These are phyloP conservation scores for Lasiosphaeria ovina DNA, from an alignment of 495 filamentous ascomycete species.

Conservation along the genomic window DNA sequence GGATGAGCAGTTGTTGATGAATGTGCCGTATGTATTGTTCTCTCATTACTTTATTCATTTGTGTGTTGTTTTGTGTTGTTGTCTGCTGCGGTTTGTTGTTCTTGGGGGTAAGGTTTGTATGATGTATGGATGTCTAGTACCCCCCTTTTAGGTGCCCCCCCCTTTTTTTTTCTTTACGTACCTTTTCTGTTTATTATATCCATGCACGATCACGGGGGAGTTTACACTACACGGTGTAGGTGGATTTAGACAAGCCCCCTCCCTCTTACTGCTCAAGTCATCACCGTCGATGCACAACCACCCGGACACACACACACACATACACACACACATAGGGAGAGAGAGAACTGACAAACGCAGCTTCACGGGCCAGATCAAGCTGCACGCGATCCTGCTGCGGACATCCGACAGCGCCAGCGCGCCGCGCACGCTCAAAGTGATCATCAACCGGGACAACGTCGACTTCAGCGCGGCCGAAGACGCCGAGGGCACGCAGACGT, in stretches of 20 bases:
- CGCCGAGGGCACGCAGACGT: slow-evolving; percentile 65
- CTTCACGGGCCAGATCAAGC: slow-evolving; percentile 89
- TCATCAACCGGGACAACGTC: slow-evolving; percentile 78
- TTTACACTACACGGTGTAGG: no score
- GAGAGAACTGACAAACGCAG: slow-evolving; percentile 40
- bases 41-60: slow-evolving; percentile 8
- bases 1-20: slow-evolving; percentile 91
- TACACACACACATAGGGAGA: no score
- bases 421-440: slow-evolving; percentile 80
- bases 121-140: no score
- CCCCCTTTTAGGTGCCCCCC: no score
- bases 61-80: slow-evolving; percentile 1
- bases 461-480: slow-evolving; percentile 79
- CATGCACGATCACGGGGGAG: no score
- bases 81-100: slow-evolving; percentile 20
- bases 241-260: no score
- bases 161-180: slow-evolving; percentile 9
- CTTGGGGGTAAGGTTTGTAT: background rate
- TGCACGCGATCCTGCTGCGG: slow-evolving; percentile 83
- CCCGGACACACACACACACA: no score
- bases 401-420: slow-evolving; percentile 66
- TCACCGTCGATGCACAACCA: no score
- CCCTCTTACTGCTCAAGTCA: no score
- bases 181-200: background rate
- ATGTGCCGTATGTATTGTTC: slow-evolving; percentile 70